These are phyloP conservation scores for Aspergillus sp. DNA, from an alignment of 2,329 filamentous ascomycete genomes.

Conservation along the genomic window DNA sequence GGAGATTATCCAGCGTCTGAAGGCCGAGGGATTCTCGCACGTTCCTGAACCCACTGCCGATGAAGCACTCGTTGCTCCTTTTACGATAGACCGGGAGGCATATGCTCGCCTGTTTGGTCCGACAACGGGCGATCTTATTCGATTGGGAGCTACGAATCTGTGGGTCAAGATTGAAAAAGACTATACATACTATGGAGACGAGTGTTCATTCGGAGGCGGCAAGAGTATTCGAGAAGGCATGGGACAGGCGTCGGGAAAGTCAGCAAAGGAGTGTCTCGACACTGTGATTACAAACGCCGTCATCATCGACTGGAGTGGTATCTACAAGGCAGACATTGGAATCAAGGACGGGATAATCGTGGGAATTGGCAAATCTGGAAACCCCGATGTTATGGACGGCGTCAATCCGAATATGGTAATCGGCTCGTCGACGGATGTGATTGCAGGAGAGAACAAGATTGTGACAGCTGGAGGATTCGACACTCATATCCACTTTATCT, in stretches of 20 bases:
- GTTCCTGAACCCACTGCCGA: constrained; percentile 67
- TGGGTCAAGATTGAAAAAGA: constrained; percentile 92
- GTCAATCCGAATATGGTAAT: constrained; percentile 79
- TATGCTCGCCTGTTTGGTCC: constrained; percentile 93
- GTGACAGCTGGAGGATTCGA: constrained; percentile 90
- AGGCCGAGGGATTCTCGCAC: constrained; percentile 78
- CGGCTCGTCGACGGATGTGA: constrained; percentile 86
- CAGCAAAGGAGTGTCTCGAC: constrained; percentile 75
- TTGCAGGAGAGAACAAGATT: constrained; percentile 88
- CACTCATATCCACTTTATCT: constrained; percentile 92
- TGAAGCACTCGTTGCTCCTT: constrained; percentile 61
- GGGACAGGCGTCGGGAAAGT: constrained; percentile 83
- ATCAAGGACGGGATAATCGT: constrained; percentile 86
- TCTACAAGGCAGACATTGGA: constrained; percentile 96
- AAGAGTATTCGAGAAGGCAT: constrained; percentile 95
- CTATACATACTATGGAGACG: constrained; percentile 82
- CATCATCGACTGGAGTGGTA: constrained; percentile 87
- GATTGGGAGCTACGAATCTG: constrained; percentile 80
- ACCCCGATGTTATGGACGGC: constrained; percentile 95
- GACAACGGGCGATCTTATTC: constrained; percentile 82
- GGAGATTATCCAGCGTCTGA: constrained; percentile 69
- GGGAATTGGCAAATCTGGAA: constrained; percentile 91
- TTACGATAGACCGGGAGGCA: constrained; percentile 74
- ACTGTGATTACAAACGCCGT: constrained; percentile 88
- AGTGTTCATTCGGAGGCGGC: constrained; percentile 93